Evolutionary conservation across 2,329 filamentous ascomycete species (phyloP), one percentile per base, ranked within the genome.

Genomic region (Macrophomina pseudophaseolina): DNA sequence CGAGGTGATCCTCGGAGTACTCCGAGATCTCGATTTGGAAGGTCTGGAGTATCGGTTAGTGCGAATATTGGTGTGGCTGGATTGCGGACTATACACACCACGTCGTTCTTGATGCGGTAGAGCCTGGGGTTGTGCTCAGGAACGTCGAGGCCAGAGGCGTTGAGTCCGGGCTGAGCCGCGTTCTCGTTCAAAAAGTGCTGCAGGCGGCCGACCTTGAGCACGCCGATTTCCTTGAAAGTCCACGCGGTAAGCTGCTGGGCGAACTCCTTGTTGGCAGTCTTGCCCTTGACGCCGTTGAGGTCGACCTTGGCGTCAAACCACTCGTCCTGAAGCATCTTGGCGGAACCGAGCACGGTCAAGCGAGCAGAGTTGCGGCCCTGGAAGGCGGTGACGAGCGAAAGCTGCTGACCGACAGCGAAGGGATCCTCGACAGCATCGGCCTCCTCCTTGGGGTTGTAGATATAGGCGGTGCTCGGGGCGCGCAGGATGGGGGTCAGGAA

Each of bases 51-150:
- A 51, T 59, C 68, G 66, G 64, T 79, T 72, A 81, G 74, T 65
- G 12, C 48, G 59, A 23, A 30, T 9, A 12, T 59, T 64, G 33
- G 33, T 9, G 42, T 28, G 46, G 14, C 44, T 44, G 7, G 28
- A 32, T 5, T 51, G 3, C n/a, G 4, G 11, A 51, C 23, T n/a
- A n/a, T 58, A 91, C 93, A 77, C 87, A 97, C 94, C 73, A 97
- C 94, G 76, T 97, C 90, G 81, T 93, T 97, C 87, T 98, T 99
- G 78, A 99, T 89, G 71, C 95, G 88, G 83, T 99, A 99, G 71
- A 98, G 94, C 66, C 83, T 87, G 9, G 94, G 94, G 83, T 97
- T 97, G 70, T 87, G 69, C 76, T 82, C 78, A 69, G 80, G 73
- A 67, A 85, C 70, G 70, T 76, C 71, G 14, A 73, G 18, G 48